Percentiles rank a stretch among this genome's conserved stretches.
Conservation (phyloP, 192 early-diverging fungal genomes). For the Paraglomus brasilianum region DNA sequence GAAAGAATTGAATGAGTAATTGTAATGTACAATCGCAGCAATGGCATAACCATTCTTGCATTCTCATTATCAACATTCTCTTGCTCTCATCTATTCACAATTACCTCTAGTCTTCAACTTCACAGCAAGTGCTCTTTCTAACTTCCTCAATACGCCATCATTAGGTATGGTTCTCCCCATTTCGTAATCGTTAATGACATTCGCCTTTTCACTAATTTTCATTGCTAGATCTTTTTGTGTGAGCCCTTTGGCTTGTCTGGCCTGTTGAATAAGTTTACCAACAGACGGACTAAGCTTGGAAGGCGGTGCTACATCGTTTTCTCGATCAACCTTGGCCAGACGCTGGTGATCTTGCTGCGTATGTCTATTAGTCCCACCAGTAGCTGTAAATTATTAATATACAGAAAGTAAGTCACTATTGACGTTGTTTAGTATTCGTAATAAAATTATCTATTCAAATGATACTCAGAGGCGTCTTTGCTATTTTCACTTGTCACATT, state of each 20-base stretch:
- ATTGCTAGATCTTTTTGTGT: conserved; percentile 90
- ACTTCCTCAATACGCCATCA: conserved; percentile 84
- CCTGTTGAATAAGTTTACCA: conserved; percentile 82
- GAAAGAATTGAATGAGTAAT: too few species aligned
- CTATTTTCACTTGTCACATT: neutral
- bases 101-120: conserved; percentile 53
- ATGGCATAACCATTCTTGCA: too few species aligned
- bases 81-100: conserved; percentile 72
- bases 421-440: neutral
- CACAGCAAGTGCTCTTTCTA: conserved; percentile 86
- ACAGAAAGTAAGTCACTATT: neutral
- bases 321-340: conserved; percentile 85
- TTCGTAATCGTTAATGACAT: conserved; percentile 91
- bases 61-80: too few species aligned
- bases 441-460: neutral
- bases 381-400: conserved; percentile 22
- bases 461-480: neutral
- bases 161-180: conserved; percentile 81
- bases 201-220: conserved; percentile 91
- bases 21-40: too few species aligned
- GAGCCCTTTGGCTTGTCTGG: conserved; percentile 66
- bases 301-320: conserved; percentile 77
- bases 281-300: conserved; percentile 68
- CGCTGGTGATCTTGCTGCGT: conserved; percentile 66
- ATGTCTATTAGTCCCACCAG: conserved; percentile 58